Evolutionary conservation across 495 filamentous ascomycete genomes (phyloP).

Genomic region (Chaetomium tenue): DNA sequence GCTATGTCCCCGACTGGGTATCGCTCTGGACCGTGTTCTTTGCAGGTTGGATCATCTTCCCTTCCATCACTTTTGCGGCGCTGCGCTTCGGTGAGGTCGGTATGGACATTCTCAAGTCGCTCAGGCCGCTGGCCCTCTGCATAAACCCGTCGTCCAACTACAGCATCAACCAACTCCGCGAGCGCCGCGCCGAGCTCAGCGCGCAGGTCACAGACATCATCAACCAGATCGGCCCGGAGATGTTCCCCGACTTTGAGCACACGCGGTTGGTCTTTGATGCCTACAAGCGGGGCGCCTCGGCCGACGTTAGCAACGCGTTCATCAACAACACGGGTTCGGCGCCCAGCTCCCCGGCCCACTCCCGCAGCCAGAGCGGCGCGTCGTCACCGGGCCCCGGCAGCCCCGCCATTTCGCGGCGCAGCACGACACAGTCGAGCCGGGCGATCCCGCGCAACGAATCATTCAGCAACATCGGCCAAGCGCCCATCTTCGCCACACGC

Average conservation of each 20-base stretch:
- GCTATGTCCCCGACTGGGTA: slow-evolving; percentile 73
- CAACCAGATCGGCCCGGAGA: slow-evolving; percentile 91
- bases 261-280: slow-evolving; percentile 66
- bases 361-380: slow-evolving; percentile 32
- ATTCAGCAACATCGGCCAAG: slow-evolving; percentile 80
- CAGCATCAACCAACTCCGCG: slow-evolving; percentile 74
- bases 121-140: slow-evolving; percentile 84
- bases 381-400: slow-evolving; percentile 29
- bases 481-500: slow-evolving; percentile 84
- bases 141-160: slow-evolving; percentile 82
- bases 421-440: slow-evolving; percentile 47
- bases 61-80: slow-evolving; percentile 85
- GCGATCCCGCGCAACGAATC: slow-evolving; percentile 83
- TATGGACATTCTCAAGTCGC: slow-evolving; percentile 97
- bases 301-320: slow-evolving; percentile 16
- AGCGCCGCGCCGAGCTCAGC: slow-evolving; percentile 68
- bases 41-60: slow-evolving; percentile 74
- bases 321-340: slow-evolving; percentile 11
- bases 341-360: slow-evolving; percentile 1
- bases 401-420: slow-evolving; percentile 33
- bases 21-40: slow-evolving; percentile 75
- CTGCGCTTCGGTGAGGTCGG: slow-evolving; percentile 94
- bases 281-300: slow-evolving; percentile 24
- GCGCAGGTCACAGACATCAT: slow-evolving; percentile 86
- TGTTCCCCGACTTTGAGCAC: slow-evolving; percentile 94